phyloP scores from a whole-genome alignment of 2,329 filamentous ascomycete genomes.

The Microdochium bolleyi region DNA sequence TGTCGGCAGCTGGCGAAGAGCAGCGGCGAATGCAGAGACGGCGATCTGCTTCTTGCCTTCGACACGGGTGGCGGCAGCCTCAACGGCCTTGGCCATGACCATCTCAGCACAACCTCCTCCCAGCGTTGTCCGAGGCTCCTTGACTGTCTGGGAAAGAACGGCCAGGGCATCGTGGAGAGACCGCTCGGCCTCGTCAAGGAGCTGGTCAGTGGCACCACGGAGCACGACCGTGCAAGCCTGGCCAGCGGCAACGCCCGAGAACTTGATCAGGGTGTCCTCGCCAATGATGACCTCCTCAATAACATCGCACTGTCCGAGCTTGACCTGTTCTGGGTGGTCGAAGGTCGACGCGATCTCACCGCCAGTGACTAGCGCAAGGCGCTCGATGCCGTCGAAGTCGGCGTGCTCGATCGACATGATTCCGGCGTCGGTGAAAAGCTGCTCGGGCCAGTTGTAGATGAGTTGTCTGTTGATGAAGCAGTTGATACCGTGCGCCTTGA shows the following conservation, averaged over 20 bases:
- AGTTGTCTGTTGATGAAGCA: constrained; percentile 99
- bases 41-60: constrained; percentile 96
- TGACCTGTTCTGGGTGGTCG: constrained; percentile 94
- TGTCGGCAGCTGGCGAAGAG: constrained; percentile 86
- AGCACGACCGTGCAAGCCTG: constrained; percentile 95
- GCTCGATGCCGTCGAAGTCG: constrained; percentile 96
- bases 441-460: constrained; percentile 99
- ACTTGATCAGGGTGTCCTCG: constrained; percentile 94
- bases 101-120: constrained; percentile 97
- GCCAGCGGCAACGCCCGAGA: constrained; percentile 90
- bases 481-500: constrained; percentile 98
- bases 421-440: constrained; percentile 94
- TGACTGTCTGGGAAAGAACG: constrained; percentile 92
- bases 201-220: constrained; percentile 90
- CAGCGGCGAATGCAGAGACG: constrained; percentile 81
- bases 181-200: constrained; percentile 93
- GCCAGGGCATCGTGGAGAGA: constrained; percentile 94
- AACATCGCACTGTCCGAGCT: constrained; percentile 87
- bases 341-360: constrained; percentile 97
- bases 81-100: constrained; percentile 97
- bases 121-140: constrained; percentile 86
- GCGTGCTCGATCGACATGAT: constrained; percentile 99
- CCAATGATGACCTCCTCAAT: constrained; percentile 99
- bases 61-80: constrained; percentile 84
- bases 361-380: constrained; percentile 87